Base-by-base conservation (phyloP, 2,329 filamentous ascomycete species). In the Lachnellula subtilissima region DNA sequence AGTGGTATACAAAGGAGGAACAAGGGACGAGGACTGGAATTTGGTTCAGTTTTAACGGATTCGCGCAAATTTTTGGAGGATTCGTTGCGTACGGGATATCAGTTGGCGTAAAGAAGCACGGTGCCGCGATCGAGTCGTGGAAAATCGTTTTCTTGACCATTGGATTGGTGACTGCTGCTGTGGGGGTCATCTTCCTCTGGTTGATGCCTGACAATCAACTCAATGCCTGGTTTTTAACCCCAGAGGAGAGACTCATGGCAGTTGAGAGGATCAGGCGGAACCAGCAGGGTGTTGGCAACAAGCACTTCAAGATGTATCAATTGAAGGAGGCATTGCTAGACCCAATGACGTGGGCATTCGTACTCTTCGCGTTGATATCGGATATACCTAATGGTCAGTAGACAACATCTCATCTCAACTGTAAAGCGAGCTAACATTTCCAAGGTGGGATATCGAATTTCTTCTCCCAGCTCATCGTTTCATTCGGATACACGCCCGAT, bases 1-100 rank as follows among this genome's bases (percentile, higher is more conserved):
- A 88, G 71, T 89, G 86, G 86, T 90, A 88, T 64, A 89, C 87
- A 1, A 84, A 84, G 68, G 76, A 76, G 53, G 86, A 89, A 67
- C 86, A 89, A 71, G 83, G 82, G 1, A 73, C 76, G 0, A 74
- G 86, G 8, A 81, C 80, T 1, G 80, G 79, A 4, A 80, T 88
- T 54, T 89, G 86, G 86, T 88, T 88, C 71, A 79, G 75, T 50
- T 87, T 86, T 73, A 86, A 86, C 59, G 84, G 84, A 2, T 79
- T 79, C 52, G 84, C 80, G 0, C 83, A 84, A 67, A 84, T 87
- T 15, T 75, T 87, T 37, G 84, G 84, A 7, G 84, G 84, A 2
- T 61, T 83, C 1, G 71, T 87, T 0, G 82, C 84, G 1, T 87
- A 87, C 61, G 84, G 83, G 2, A 85, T 87, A 43, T 81, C 82